Evolutionary conservation across 2,329 filamentous ascomycete species (phyloP), one percentile per base, ranked within the genome.

Genomic region (Coleophoma cylindrospora): DNA sequence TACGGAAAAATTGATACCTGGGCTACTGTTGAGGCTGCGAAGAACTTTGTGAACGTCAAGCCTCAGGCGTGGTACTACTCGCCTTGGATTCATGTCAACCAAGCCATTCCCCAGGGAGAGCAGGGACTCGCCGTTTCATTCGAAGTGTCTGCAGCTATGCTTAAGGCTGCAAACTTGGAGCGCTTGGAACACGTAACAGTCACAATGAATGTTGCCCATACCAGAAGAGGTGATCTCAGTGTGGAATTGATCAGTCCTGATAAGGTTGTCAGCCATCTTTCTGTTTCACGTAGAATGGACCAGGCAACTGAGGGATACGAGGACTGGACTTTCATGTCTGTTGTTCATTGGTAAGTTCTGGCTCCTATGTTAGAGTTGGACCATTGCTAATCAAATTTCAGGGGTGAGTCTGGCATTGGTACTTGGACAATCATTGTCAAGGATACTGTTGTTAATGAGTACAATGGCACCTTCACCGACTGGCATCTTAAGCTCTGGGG

Each of bases 301-400:
- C 73, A 77, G 1, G 79, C 77, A 34, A 65, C 71, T 0, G 69
- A 71, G 19, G 94, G 94, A 9, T 99, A 97, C 66, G 73, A 84
- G 36, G 90, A 97, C 70, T 99, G 94, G 94, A 97, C 92, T 0
- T 99, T 99, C 63, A 99, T 99, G 94, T 95, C 86, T 54, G 94
- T 99, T 36, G 91, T 86, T 56, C 94, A 99, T 67, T 99, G 91
- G 88, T 91, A 77, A 69, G 84, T 69, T 17, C 32, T 40, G 14
- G 6, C 43, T 21, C 47, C 19, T 19, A 19, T 45, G 14, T 47
- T 46, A 7, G 37, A 41, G 47, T 51, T 19, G n/a, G 34, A 12
- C 19, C 41, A 8, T 19, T 22, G 65, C 67, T 74, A 64, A 74
- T 59, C 47, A 49, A 41, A 34, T 11, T 27, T 1, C 48, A 91